phyloP scores from a whole-genome alignment of 352 stramenopile genomes.

The Globisporangium irregulare region DNA sequence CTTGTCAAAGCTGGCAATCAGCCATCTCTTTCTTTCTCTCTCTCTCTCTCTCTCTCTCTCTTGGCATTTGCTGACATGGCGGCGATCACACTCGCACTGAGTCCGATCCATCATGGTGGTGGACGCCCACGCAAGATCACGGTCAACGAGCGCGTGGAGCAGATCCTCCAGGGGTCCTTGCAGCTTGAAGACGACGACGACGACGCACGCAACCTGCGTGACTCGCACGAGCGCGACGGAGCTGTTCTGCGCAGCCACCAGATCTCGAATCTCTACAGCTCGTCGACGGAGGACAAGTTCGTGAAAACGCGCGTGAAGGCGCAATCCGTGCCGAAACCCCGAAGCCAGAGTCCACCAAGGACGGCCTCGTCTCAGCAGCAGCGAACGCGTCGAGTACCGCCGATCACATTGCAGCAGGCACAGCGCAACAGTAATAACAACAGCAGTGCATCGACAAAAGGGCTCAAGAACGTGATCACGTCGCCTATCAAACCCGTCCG shows the following conservation, averaged over 20 bases:
- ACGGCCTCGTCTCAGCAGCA: conserved; percentile 1
- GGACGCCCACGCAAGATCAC: conserved; percentile 48
- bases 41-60: no score
- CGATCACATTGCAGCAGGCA: neutral
- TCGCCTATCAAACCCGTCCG: conserved; percentile 25
- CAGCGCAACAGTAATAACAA: neutral
- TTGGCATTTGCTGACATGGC: neutral
- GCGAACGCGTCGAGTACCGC: conserved; percentile 8
- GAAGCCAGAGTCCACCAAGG: neutral
- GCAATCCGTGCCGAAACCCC: conserved; percentile 21
- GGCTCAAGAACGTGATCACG: conserved; percentile 6
- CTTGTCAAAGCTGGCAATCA: neutral
- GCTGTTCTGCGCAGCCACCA: conserved; percentile 37
- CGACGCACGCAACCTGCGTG: conserved; percentile 25
- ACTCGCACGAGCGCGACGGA: conserved; percentile 26
- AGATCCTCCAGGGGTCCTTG: conserved; percentile 50
- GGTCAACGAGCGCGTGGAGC: conserved; percentile 63
- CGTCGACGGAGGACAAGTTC: conserved; percentile 45
- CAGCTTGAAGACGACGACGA: conserved; percentile 33
- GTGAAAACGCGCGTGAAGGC: conserved; percentile 23
- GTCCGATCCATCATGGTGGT: conserved; percentile 7
- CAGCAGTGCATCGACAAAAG: neutral
- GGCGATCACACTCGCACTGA: conserved; percentile 11
- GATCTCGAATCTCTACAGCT: conserved; percentile 44
- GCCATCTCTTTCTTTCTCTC: no score